Evolutionary conservation across 345 rosid genomes (phyloP).

Genomic region (Punica granatum): DNA sequence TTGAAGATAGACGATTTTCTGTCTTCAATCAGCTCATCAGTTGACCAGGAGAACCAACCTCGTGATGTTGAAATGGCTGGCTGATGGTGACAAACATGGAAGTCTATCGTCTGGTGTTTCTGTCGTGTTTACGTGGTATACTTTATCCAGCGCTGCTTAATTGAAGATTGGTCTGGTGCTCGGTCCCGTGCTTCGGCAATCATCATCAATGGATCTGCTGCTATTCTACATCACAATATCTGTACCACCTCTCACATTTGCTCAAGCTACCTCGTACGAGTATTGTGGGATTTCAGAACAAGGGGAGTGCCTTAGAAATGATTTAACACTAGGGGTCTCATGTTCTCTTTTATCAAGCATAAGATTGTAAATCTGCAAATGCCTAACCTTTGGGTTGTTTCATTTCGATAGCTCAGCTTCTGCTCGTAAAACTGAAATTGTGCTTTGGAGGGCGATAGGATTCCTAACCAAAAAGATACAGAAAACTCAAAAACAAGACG

Average conservation of each 20-base stretch:
- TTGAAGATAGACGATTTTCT: constrained; percentile 69
- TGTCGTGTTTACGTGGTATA: background rate
- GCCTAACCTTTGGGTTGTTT: too few species aligned
- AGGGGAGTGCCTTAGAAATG: background rate
- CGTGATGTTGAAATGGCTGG: constrained; percentile 64
- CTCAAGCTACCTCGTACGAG: background rate
- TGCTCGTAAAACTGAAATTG: too few species aligned
- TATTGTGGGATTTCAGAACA: too few species aligned
- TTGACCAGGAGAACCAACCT: constrained; percentile 37
- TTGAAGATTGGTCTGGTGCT: too few species aligned
- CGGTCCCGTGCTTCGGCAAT: background rate
- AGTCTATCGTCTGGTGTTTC: background rate
- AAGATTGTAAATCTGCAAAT: too few species aligned
- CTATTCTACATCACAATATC: background rate
- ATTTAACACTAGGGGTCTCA: background rate
- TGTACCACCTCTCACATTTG: background rate
- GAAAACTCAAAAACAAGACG: too few species aligned
- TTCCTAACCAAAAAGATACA: too few species aligned
- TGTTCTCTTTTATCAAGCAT: background rate
- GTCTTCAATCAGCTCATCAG: constrained; percentile 34
- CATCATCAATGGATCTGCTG: background rate
- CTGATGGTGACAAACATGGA: constrained; percentile 16
- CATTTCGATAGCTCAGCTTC: too few species aligned
- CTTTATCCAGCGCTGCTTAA: background rate
- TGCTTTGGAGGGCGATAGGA: too few species aligned